Conservation (phyloP, 2,329 filamentous ascomycete species). For the Ciborinia camelliae region DNA sequence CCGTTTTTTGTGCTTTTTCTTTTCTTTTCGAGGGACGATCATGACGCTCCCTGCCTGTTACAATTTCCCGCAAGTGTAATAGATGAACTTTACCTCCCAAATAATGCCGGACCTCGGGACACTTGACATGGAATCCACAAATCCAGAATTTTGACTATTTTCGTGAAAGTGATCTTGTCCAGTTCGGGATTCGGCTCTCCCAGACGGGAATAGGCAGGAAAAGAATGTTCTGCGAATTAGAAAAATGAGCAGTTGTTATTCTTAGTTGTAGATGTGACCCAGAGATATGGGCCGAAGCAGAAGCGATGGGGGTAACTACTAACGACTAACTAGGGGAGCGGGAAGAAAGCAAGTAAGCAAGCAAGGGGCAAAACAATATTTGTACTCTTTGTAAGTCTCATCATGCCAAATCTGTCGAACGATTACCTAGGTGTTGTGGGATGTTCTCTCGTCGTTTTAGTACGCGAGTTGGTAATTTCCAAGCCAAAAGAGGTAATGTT, state of each 20-base stretch:
- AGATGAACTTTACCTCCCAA: background rate
- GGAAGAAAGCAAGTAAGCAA: constrained; percentile 3
- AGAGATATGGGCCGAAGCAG: constrained; percentile 19
- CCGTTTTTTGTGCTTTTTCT: constrained; percentile 8
- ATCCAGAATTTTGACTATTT: background rate
- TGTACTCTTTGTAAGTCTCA: background rate
- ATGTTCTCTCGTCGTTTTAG: background rate
- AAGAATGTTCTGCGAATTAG: background rate
- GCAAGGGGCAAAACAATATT: background rate
- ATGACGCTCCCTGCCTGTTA: background rate
- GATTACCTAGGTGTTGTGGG: background rate
- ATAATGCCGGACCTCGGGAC: background rate
- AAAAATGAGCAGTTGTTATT: background rate
- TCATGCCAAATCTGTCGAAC: background rate
- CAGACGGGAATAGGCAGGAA: background rate
- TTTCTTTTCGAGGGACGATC: constrained; percentile 1
- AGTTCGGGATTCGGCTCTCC: background rate
- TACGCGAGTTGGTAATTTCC: background rate
- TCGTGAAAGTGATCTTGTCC: constrained; percentile 1
- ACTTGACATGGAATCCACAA: background rate
- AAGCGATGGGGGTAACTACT: constrained; percentile 15
- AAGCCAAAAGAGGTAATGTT: background rate
- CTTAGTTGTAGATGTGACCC: background rate
- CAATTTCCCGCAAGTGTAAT: background rate
- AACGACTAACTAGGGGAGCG: constrained; percentile 10